Conservation (phyloP, 2,329 filamentous ascomycete genomes). For the Pestalotiopsis sp. region DNA sequence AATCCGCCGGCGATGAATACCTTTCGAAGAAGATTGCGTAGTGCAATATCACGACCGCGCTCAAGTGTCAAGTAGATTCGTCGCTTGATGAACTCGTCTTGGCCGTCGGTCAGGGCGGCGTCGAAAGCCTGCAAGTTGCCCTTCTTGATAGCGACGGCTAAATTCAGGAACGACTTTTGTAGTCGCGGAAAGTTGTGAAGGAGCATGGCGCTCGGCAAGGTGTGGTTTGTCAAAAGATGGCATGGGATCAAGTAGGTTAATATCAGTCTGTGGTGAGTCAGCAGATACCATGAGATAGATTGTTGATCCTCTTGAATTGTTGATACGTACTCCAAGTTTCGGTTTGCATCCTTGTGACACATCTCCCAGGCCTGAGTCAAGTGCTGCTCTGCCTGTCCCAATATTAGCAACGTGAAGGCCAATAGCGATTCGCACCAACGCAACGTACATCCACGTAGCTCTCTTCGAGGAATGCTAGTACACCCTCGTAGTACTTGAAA, state of each 20-base stretch:
- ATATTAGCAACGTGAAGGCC: conserved; percentile 4
- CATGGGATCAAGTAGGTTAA: conserved; percentile 94
- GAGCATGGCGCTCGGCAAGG: conserved; percentile 71
- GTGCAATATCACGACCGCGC: conserved; percentile 83
- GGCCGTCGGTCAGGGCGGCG: conserved; percentile 73
- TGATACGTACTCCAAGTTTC: conserved; percentile 74
- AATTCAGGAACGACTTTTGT: conserved; percentile 74
- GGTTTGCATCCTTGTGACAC: conserved; percentile 70
- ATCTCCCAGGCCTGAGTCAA: conserved; percentile 79
- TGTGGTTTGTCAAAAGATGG: conserved; percentile 83
- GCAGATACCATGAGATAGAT: conserved; percentile 10
- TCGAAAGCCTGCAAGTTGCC: conserved; percentile 87
- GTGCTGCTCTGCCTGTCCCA: conserved; percentile 69
- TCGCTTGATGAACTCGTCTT: conserved; percentile 90
- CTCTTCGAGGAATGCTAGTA: conserved; percentile 92
- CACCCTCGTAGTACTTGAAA: conserved; percentile 93
- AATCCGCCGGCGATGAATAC: conserved; percentile 86
- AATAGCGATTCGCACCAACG: not conserved
- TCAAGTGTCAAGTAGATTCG: conserved; percentile 95
- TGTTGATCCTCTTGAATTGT: not conserved
- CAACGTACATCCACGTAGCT: conserved; percentile 72
- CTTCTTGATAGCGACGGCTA: conserved; percentile 75
- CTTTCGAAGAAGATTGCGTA: conserved; percentile 89
- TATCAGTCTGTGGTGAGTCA: conserved; percentile 64
- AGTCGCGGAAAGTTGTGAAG: conserved; percentile 75